Base-by-base conservation (phyloP, 768 basidiomycete species). In the Lentinula detonsa region DNA sequence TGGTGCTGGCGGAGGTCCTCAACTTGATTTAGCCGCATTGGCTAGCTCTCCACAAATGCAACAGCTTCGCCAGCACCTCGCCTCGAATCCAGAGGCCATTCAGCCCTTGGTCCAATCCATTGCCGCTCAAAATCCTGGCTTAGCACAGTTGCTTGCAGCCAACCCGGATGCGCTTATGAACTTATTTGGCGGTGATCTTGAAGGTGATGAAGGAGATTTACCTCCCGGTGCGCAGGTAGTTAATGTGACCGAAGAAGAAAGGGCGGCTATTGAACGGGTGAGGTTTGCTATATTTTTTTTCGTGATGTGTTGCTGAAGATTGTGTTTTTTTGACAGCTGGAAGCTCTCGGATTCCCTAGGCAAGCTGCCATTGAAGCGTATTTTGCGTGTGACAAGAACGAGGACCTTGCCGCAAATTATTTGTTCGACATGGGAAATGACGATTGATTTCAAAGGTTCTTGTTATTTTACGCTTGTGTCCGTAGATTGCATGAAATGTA, bases 301-400 rank as follows among this genome's bases (percentile, higher is more conserved):
- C 8, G 2, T 53, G 4, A 35, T 28, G 28, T 28, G 16, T 54
- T 39, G 21, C 55, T 66, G 18, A 59, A 18, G 7, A 39, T 33
- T 35, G n/a, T 16, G 53, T 33, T 35, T 52, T 15, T 21, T 3
- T 16, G 50, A 62, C 64, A 97, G 95, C 78, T 97, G 63, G 85
- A 92, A 74, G 87, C 77, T 1, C 84, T 98, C 50, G 96, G 97
- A 0, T 98, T 99, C 73, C 73, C 91, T 16, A 83, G 93, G 43
- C 80, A 94, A 48, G 77, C 78, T 0, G 96, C 81, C n/a, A 75
- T 95, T 39, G 85, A 98, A 73, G 97, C 97, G 1, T 99, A 91
- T 74, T 84, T 96, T 70, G 91, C 88, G 1, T 98, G 95, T 73
- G 97, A 94, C 72, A 94, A 92, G 82, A 94, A 98, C 69, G 97